A percentile compares a stretch with the other conserved stretches of the same genome.
Conservation (phyloP, 306 rosid species). For the Myrica gale region DNA sequence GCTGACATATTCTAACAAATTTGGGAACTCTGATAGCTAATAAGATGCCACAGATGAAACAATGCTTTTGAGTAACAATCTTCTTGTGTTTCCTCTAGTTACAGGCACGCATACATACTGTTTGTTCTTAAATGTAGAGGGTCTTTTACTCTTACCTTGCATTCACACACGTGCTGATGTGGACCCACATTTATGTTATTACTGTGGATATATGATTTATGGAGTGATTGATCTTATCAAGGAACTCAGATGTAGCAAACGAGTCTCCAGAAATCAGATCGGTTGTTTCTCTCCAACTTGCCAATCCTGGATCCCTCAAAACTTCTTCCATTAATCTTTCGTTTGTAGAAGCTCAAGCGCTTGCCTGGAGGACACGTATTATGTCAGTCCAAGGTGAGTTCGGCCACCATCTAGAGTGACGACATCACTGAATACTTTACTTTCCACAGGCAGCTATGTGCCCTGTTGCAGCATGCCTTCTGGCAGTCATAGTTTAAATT, state of each 20-base stretch:
- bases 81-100: neutral
- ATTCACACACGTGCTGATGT: neutral
- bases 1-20: neutral
- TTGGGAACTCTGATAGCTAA: neutral
- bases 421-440: conserved; percentile 6
- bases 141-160: neutral
- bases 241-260: conserved; percentile 51
- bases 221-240: conserved; percentile 33
- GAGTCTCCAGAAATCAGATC: conserved; percentile 45
- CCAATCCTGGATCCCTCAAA: conserved; percentile 53
- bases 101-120: neutral
- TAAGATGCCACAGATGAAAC: neutral
- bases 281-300: conserved; percentile 64
- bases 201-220: conserved; percentile 4
- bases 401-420: conserved; percentile 17
- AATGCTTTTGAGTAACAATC: neutral
- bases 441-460: conserved; percentile 10
- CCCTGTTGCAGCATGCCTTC: conserved; percentile 17
- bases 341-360: conserved; percentile 46
- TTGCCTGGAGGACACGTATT: conserved; percentile 78
- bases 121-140: conserved; percentile 1
- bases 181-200: no score
- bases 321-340: conserved; percentile 51
- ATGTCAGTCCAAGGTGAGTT: conserved; percentile 60
- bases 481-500: conserved; percentile 3